phyloP scores from a whole-genome alignment of 2,329 filamentous ascomycete genomes.

The Zelopaecilomyces penicillatus region DNA sequence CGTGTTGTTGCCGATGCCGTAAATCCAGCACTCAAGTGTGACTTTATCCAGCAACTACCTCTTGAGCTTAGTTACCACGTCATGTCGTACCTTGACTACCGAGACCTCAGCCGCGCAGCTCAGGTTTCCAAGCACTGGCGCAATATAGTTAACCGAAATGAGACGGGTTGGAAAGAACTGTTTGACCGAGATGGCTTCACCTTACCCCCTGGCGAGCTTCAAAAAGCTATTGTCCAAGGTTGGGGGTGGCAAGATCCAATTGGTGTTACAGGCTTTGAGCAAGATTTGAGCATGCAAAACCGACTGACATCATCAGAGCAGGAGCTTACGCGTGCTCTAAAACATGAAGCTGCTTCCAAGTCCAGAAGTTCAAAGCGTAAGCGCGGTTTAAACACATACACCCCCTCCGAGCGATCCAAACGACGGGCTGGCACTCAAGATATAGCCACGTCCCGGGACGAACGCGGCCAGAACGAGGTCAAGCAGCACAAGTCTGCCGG shows the following conservation, averaged over 20 bases:
- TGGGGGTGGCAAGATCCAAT: slow-evolving; percentile 96
- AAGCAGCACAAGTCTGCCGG: slow-evolving; percentile 61
- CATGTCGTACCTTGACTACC: slow-evolving; percentile 74
- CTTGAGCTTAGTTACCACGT: slow-evolving; percentile 82
- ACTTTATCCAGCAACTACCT: slow-evolving; percentile 79
- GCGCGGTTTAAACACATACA: slow-evolving; percentile 38
- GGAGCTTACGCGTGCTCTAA: slow-evolving; percentile 37
- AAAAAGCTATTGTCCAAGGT: slow-evolving; percentile 77
- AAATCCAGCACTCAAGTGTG: slow-evolving; percentile 89
- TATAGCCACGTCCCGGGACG: slow-evolving; percentile 31
- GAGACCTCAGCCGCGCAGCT: slow-evolving; percentile 80
- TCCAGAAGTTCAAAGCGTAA: slow-evolving; percentile 49
- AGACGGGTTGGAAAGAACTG: slow-evolving; percentile 91
- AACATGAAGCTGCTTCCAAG: slow-evolving; percentile 34
- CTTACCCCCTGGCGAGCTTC: slow-evolving; percentile 72
- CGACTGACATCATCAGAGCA: slow-evolving; percentile 45
- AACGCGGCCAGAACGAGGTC: slow-evolving; percentile 30
- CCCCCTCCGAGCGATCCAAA: slow-evolving; percentile 43
- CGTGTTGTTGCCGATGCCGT: slow-evolving; percentile 85
- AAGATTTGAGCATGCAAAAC: slow-evolving; percentile 60
- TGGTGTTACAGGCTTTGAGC: slow-evolving; percentile 66
- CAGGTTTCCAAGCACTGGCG: slow-evolving; percentile 95
- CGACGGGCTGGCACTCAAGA: slow-evolving; percentile 44
- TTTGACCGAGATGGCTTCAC: slow-evolving; percentile 77
- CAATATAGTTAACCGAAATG: slow-evolving; percentile 81